A percentile compares a stretch with the other conserved stretches of the same genome.
Evolutionary conservation across 441 rosid species (phyloP).

Genomic region (Manihot esculenta): DNA sequence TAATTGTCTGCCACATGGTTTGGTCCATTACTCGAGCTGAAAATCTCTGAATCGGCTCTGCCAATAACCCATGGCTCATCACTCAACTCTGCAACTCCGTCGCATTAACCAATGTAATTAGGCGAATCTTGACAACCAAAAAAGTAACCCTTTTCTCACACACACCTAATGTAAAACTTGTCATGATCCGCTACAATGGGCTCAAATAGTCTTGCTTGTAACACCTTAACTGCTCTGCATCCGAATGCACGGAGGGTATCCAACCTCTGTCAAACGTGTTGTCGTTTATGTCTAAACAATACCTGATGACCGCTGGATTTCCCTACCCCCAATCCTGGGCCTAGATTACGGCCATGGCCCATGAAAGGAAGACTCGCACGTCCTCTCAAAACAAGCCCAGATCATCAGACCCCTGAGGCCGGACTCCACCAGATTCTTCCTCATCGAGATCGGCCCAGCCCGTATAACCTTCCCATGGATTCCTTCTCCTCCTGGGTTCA

Average conservation of each 20-base stretch:
- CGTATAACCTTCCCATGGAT: too few species aligned
- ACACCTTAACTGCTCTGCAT: background rate
- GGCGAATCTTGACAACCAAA: background rate
- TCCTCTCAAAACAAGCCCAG: too few species aligned
- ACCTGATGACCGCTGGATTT: too few species aligned
- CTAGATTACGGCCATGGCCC: too few species aligned
- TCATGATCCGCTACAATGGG: background rate
- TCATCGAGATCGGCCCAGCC: too few species aligned
- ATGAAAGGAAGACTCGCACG: too few species aligned
- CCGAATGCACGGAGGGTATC: background rate
- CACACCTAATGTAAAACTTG: background rate
- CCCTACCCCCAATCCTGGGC: too few species aligned
- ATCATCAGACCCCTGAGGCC: too few species aligned
- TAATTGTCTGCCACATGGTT: constrained; percentile 26
- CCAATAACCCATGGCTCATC: background rate
- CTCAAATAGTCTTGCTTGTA: background rate
- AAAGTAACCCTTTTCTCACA: background rate
- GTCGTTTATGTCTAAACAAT: background rate
- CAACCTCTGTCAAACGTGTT: background rate
- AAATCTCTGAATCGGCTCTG: too few species aligned
- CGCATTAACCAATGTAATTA: background rate
- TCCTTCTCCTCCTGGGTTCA: too few species aligned
- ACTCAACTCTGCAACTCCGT: background rate
- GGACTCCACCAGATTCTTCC: too few species aligned
- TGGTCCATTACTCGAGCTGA: constrained; percentile 2